Base-by-base conservation (phyloP, 2,329 filamentous ascomycete genomes). In the Rachicladosporium sp. region DNA sequence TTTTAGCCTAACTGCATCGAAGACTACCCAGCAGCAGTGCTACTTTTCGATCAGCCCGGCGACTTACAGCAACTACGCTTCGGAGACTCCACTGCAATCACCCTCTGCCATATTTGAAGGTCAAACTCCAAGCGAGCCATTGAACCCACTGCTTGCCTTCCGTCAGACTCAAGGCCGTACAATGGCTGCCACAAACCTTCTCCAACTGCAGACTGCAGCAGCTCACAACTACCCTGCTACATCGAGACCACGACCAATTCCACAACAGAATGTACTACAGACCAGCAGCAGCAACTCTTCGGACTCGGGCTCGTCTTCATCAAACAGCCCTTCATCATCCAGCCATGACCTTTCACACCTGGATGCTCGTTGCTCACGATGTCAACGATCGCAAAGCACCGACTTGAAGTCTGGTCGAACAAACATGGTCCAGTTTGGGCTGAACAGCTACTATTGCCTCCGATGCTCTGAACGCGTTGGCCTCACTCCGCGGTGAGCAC, bases 381-480 rank as follows among this genome's bases (percentile, higher is more conserved):
- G 58, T 41, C 57, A 58, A 37, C 50, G 58, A 19, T 54, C 55
- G 6, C 47, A 51, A 11, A 58, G 55, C 47, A 35, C 58, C 33
- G 55, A 60, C 36, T 35, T 54, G 13, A 40, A 48, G 35, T 57
- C 55, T 4, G 55, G 56, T n/a, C 52, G 54, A 35, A 50, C 46
- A 38, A 60, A 58, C 46, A 61, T 61, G 58, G 43, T 60, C 10
- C 46, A 49, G 9, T 61, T 60, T 33, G 58, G 58, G 7, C 46
- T 60, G 11, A 61, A 61, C 33, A 49, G 53, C 29, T 61, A 55
- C 50, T 61, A 61, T 48, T 61, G 58, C 50, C 50, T 41, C 10
- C 48, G 58, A 19, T 61, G 58, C 41, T 58, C 58, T 29, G 48
- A 40, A 31, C 51, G 60, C 29, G 58, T 60, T n/a, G 58, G 58